These are phyloP conservation scores for Leptosphaerulina australis DNA, from an alignment of 2,329 filamentous ascomycete species.

Conservation along the genomic window DNA sequence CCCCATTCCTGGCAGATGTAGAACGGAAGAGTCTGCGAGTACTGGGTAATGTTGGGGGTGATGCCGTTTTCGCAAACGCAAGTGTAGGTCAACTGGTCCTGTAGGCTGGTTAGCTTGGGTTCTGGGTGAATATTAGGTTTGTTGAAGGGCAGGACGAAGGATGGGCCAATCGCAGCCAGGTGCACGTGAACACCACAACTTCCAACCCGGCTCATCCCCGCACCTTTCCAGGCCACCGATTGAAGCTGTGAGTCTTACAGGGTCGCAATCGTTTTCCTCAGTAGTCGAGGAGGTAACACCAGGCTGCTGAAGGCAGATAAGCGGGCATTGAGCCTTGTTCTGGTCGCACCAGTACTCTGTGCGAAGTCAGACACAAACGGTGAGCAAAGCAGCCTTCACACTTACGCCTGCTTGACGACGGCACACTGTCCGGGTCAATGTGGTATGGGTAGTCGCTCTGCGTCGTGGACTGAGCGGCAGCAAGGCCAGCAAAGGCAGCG, in stretches of 20 bases:
- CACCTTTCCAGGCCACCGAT: background rate
- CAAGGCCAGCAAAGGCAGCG: conserved; percentile 58
- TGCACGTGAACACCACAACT: background rate
- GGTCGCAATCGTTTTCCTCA: conserved; percentile 69
- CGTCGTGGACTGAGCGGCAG: conserved; percentile 53
- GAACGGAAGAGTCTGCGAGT: conserved; percentile 78
- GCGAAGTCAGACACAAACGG: conserved; percentile 24
- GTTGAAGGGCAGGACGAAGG: conserved; percentile 7
- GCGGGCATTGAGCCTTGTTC: conserved; percentile 69
- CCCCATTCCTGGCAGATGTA: conserved; percentile 76
- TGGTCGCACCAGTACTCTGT: conserved; percentile 68
- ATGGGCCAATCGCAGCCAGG: conserved; percentile 1
- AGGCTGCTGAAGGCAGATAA: conserved; percentile 71
- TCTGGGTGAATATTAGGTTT: conserved; percentile 4
- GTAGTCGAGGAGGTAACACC: conserved; percentile 54
- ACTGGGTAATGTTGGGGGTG: conserved; percentile 75
- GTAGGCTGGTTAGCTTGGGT: conserved; percentile 5
- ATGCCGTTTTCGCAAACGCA: conserved; percentile 73
- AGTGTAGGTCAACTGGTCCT: conserved; percentile 65
- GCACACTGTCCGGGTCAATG: conserved; percentile 68
- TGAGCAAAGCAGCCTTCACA: conserved; percentile 1
- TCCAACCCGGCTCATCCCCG: background rate
- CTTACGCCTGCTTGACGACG: conserved; percentile 60
- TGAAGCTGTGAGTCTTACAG: conserved; percentile 52
- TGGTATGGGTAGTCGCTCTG: conserved; percentile 48